Evolutionary conservation across 495 filamentous ascomycete genomes (phyloP).

Genomic region (Penicillium mononematosum): DNA sequence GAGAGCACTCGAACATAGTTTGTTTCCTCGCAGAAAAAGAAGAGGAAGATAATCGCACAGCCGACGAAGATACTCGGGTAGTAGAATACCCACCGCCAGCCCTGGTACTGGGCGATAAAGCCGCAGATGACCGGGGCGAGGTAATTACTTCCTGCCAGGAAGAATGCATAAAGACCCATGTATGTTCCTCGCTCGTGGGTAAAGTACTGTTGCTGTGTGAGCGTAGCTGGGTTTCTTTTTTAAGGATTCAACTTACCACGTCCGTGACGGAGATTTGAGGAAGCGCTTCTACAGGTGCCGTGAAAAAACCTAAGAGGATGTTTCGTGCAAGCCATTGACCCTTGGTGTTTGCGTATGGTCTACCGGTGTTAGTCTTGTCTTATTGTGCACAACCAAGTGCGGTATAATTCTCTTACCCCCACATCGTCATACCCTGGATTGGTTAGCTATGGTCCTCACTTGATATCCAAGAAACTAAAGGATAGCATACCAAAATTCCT

Average conservation of each 20-base stretch:
- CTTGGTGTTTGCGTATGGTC: constrained; percentile 45
- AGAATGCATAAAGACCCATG: constrained; percentile 63
- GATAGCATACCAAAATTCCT: constrained; percentile 46
- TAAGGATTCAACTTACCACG: constrained; percentile 37
- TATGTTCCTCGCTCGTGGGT: constrained; percentile 64
- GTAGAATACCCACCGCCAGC: constrained; percentile 64
- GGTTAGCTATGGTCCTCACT: background rate
- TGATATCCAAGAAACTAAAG: background rate
- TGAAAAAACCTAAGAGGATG: constrained; percentile 62
- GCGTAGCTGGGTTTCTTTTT: background rate
- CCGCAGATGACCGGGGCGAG: constrained; percentile 65
- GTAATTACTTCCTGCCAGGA: constrained; percentile 62
- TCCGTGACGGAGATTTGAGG: constrained; percentile 62
- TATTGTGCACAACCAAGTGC: background rate
- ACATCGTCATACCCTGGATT: constrained; percentile 35
- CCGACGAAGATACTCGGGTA: constrained; percentile 63
- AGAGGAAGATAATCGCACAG: constrained; percentile 55
- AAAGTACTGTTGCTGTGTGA: constrained; percentile 48
- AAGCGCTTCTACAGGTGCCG: constrained; percentile 62
- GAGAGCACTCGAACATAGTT: constrained; percentile 51
- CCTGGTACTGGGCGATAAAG: constrained; percentile 64
- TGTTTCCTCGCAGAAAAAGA: constrained; percentile 71
- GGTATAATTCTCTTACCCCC: constrained; percentile 38
- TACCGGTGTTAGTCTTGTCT: constrained; percentile 14
- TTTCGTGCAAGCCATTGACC: constrained; percentile 65